Conservation (phyloP, 176 grass and related monocot species). For the Echinochloa phyllopogon region DNA sequence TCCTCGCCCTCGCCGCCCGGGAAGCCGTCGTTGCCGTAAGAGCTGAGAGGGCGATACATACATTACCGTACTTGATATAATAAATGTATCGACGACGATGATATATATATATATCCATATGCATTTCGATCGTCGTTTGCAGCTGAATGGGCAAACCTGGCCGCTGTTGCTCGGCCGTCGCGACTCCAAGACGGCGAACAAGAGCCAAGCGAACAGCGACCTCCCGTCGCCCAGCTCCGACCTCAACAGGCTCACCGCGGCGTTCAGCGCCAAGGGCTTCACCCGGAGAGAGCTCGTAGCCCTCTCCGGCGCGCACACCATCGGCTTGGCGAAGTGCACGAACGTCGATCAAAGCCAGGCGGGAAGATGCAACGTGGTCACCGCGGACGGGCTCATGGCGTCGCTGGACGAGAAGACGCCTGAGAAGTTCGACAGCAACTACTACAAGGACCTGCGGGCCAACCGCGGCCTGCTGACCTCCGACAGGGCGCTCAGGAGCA, state of each 20-base stretch:
- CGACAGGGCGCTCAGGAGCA: constrained; percentile 60
- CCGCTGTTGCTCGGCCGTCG: constrained; percentile 56
- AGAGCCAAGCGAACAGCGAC: constrained; percentile 38
- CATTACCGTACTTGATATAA: too few species aligned
- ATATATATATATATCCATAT: too few species aligned
- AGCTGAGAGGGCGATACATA: not conserved
- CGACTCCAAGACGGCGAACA: constrained; percentile 54
- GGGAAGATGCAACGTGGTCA: not conserved
- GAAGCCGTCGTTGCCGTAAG: not conserved
- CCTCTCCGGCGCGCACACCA: constrained; percentile 72
- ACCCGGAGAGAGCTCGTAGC: constrained; percentile 44
- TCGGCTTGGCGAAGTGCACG: constrained; percentile 61
- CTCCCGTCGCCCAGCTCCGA: constrained; percentile 42
- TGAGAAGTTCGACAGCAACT: constrained; percentile 48
- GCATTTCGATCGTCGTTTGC: not conserved
- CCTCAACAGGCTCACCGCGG: constrained; percentile 38
- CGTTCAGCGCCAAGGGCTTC: constrained; percentile 51
- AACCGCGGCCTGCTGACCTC: constrained; percentile 56
- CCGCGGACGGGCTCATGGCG: not conserved
- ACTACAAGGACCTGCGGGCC: constrained; percentile 48
- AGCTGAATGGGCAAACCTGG: constrained; percentile 1
- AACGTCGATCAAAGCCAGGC: not conserved
- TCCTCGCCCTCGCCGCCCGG: constrained; percentile 67
- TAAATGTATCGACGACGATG: too few species aligned
- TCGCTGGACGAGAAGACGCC: constrained; percentile 50